A percentile compares a stretch with the other conserved stretches of the same genome.
phyloP scores from a whole-genome alignment of 345 rosid species.

The Citrus sp. region DNA sequence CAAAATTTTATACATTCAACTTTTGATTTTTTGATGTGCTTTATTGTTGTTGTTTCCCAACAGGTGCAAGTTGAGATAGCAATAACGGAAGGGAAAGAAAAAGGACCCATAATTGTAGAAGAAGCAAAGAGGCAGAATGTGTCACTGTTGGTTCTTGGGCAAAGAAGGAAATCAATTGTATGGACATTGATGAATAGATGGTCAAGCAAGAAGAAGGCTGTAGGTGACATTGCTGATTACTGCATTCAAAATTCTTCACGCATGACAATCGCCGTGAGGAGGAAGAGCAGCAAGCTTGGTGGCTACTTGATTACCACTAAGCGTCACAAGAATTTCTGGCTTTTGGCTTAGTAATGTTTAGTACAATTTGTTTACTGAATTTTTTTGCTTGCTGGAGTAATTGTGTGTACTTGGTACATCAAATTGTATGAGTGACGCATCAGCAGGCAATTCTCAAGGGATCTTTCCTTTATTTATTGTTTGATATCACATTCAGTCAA shows the following conservation, averaged over 20 bases:
- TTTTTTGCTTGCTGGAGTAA: background rate
- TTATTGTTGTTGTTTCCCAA: background rate
- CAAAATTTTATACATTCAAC: background rate
- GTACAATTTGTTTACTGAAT: background rate
- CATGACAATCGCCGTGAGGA: constrained; percentile 80
- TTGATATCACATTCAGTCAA: background rate
- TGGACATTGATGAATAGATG: constrained; percentile 59
- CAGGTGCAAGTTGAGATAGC: constrained; percentile 64
- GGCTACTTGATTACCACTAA: constrained; percentile 93
- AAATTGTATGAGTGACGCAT: too few relatives aligned
- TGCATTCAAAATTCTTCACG: constrained; percentile 83
- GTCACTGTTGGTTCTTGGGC: constrained; percentile 70
- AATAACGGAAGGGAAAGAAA: constrained; percentile 57
- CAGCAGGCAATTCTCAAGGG: too few relatives aligned
- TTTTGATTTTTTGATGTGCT: background rate
- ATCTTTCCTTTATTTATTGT: too few relatives aligned
- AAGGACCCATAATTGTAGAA: constrained; percentile 69
- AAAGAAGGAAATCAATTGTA: constrained; percentile 54
- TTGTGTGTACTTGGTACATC: background rate
- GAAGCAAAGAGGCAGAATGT: constrained; percentile 64
- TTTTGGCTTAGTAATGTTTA: constrained; percentile 50
- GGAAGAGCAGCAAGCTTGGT: constrained; percentile 69
- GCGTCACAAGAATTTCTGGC: constrained; percentile 92
- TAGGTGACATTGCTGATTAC: constrained; percentile 45
- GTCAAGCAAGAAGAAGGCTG: constrained; percentile 32